phyloP scores from a whole-genome alignment of 2,329 filamentous ascomycete species.

The Thermothelomyces thermophilus region DNA sequence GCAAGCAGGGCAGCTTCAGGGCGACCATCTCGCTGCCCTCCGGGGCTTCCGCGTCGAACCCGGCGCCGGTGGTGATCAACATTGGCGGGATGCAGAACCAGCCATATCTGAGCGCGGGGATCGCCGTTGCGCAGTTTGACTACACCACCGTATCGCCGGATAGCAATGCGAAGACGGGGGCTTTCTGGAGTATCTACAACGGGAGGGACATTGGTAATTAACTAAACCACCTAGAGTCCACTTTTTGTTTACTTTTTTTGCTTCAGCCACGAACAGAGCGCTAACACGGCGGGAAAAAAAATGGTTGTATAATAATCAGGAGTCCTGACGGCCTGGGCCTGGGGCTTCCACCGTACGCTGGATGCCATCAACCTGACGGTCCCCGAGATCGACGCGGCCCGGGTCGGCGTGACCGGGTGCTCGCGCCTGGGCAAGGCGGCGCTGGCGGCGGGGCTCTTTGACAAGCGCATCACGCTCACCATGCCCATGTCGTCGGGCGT shows the following conservation, averaged over 20 bases:
- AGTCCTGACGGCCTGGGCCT: slow-evolving; percentile 48
- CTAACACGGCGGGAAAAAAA: too few species aligned
- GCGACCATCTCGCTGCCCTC: slow-evolving; percentile 38
- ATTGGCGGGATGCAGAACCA: slow-evolving; percentile 44
- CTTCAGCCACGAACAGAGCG: background rate
- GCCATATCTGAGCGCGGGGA: slow-evolving; percentile 40
- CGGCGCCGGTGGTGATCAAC: slow-evolving; percentile 42
- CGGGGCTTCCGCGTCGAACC: slow-evolving; percentile 28
- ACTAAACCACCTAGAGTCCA: too few species aligned
- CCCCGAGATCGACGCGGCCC: slow-evolving; percentile 37
- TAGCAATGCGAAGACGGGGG: slow-evolving; percentile 43
- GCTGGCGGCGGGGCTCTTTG: slow-evolving; percentile 45
- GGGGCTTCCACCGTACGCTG: slow-evolving; percentile 48
- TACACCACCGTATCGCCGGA: slow-evolving; percentile 43
- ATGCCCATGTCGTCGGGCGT: slow-evolving; percentile 51
- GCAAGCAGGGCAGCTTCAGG: slow-evolving; percentile 39
- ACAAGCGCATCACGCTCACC: slow-evolving; percentile 46
- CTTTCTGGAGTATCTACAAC: slow-evolving; percentile 44
- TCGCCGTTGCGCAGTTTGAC: slow-evolving; percentile 44
- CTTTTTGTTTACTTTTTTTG: background rate
- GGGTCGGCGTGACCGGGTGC: slow-evolving; percentile 46
- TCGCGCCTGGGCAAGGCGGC: slow-evolving; percentile 50
- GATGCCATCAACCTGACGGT: slow-evolving; percentile 44
- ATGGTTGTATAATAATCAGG: too few species aligned
- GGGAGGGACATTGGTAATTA: slow-evolving; percentile 40